Percentiles rank a stretch among this genome's conserved stretches.
Conservation (phyloP, 371 early-diverging fungal genomes). For the Syncephalastrum racemosum region DNA sequence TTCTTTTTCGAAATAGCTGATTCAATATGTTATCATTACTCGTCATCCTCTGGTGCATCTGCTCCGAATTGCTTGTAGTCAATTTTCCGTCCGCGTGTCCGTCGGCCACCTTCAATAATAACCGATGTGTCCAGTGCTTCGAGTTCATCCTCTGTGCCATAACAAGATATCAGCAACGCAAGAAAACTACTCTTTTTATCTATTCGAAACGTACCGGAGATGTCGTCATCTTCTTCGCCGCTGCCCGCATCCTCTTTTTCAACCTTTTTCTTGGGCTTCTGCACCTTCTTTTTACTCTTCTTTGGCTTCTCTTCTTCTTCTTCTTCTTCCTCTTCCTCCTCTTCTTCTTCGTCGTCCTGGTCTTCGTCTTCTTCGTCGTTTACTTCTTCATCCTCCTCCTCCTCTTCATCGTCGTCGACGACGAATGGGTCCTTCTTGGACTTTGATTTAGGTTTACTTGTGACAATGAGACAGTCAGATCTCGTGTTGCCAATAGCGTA, state of each 20-base stretch:
- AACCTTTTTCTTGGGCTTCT: constrained; percentile 12
- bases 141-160: constrained; percentile 56
- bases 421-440: constrained; percentile 17
- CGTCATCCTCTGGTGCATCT: constrained; percentile 56
- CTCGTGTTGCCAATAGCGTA: neutral
- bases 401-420: constrained; percentile 23
- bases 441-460: constrained; percentile 8
- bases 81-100: constrained; percentile 73
- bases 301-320: constrained; percentile 20
- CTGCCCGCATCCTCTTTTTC: constrained; percentile 29
- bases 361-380: constrained; percentile 1
- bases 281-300: constrained; percentile 1
- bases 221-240: constrained; percentile 30
- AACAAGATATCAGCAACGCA: neutral
- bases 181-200: neutral
- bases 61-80: constrained; percentile 68
- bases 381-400: neutral
- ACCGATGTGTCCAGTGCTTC: constrained; percentile 60
- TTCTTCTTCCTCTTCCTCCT: constrained; percentile 27
- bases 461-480: neutral
- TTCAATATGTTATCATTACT: no score
- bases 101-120: constrained; percentile 65
- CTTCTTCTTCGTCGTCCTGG: constrained; percentile 9
- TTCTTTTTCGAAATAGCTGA: no score
- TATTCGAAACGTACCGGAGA: constrained; percentile 23